These are phyloP conservation scores for Porodaedalea pini DNA, from an alignment of 1,284 basidiomycete species.

Conservation along the genomic window DNA sequence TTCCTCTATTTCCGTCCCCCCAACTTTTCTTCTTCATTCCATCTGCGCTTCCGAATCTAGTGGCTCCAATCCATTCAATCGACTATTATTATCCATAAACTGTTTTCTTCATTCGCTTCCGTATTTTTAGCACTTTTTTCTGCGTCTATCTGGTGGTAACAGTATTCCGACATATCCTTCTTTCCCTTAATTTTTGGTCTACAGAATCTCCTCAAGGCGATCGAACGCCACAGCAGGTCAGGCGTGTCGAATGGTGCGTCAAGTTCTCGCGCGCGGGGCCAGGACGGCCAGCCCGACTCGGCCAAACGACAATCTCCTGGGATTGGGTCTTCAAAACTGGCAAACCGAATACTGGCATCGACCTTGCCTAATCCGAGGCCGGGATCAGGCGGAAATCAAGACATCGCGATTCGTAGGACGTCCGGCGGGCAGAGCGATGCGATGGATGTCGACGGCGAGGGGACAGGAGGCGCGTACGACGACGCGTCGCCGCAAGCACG, in stretches of 20 bases:
- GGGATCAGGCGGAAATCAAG: neutral
- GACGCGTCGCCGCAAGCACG: constrained; percentile 28
- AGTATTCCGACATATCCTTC: neutral
- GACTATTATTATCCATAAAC: too few relatives aligned
- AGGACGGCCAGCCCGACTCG: neutral
- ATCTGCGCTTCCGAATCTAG: too few relatives aligned
- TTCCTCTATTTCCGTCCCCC: neutral
- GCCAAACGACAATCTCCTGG: constrained; percentile 3
- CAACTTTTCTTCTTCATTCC: neutral
- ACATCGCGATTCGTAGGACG: neutral
- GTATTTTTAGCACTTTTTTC: neutral
- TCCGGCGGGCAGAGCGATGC: neutral
- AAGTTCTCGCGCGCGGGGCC: constrained; percentile 1
- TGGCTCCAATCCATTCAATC: too few relatives aligned
- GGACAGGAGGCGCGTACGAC: constrained; percentile 15
- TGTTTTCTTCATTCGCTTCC: neutral
- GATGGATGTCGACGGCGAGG: constrained; percentile 2
- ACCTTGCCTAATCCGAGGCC: neutral
- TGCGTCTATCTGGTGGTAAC: neutral
- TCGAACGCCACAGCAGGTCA: neutral
- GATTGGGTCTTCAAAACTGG: neutral
- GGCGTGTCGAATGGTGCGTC: neutral
- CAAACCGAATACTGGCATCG: neutral
- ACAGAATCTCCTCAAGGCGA: constrained; percentile 10
- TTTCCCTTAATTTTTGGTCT: neutral